Evolutionary conservation across 176 grass and related monocot species (phyloP).

Genomic region (Carex myosuroides): DNA sequence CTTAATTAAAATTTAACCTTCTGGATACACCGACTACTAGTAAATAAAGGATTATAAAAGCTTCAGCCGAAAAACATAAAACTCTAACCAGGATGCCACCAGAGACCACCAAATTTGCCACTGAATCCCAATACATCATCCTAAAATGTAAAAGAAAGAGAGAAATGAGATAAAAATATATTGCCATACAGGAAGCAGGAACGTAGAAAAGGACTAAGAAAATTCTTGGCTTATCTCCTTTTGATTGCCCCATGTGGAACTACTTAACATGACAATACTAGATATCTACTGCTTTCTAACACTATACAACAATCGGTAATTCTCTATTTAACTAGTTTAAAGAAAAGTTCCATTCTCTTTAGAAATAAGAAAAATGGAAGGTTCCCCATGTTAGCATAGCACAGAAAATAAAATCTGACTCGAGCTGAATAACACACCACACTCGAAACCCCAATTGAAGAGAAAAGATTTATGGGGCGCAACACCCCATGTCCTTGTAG

Average conservation of each 20-base stretch:
- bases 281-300: neutral
- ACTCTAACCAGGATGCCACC: slow-evolving; percentile 80
- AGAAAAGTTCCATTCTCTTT: neutral
- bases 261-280: neutral
- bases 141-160: slow-evolving; percentile 34
- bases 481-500: neutral
- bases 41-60: neutral
- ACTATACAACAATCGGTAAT: neutral
- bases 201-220: neutral
- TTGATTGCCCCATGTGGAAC: neutral
- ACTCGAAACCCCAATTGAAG: no score
- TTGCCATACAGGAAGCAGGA: neutral
- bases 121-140: slow-evolving; percentile 96
- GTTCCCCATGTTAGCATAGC: neutral
- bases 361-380: neutral
- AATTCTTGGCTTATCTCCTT: neutral
- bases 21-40: neutral
- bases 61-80: neutral
- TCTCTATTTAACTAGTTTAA: neutral
- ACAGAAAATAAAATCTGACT: no score
- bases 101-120: slow-evolving; percentile 55
- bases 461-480: no score
- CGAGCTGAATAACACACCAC: no score
- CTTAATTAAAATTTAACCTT: neutral
- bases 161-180: slow-evolving; percentile 7